A percentile compares a stretch with the other conserved stretches of the same genome.
Conservation (phyloP, 129 eudicot species). For the Flaveria linearis region DNA sequence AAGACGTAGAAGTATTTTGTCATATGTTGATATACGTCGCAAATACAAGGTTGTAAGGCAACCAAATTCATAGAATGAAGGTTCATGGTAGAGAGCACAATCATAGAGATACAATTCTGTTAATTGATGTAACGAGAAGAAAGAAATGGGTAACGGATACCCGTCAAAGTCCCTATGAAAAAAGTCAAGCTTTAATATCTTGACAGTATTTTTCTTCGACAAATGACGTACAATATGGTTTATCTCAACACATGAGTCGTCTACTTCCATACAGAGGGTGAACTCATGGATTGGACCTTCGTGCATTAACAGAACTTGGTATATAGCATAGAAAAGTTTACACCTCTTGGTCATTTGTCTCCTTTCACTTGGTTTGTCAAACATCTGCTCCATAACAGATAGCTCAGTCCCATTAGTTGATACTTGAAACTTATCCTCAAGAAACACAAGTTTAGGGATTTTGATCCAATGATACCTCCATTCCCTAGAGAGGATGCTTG, state of each 20-base stretch:
- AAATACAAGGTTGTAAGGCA: slow-evolving; percentile 20
- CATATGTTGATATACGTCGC: neutral
- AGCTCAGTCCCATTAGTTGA: neutral
- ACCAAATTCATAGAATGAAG: slow-evolving; percentile 1
- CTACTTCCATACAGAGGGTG: neutral
- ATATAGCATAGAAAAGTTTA: slow-evolving; percentile 19
- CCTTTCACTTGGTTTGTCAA: neutral
- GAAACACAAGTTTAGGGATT: neutral
- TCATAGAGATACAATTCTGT: neutral
- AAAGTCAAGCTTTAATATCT: neutral
- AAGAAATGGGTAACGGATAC: neutral
- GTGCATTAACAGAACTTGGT: slow-evolving; percentile 14
- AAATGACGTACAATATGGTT: neutral
- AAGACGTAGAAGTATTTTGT: neutral
- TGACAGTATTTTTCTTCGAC: neutral
- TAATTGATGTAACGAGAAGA: slow-evolving; percentile 20
- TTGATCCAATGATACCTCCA: slow-evolving; percentile 21
- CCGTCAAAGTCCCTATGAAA: neutral
- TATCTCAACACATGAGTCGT: neutral
- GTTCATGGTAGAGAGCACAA: neutral
- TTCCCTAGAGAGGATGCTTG: slow-evolving; percentile 25
- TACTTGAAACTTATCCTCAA: neutral
- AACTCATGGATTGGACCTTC: slow-evolving; percentile 16
- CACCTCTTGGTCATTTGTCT: neutral
- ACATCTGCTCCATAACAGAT: neutral